These are phyloP conservation scores for Kodamaea restingae DNA, from an alignment of 805 yeast species.

Conservation along the genomic window DNA sequence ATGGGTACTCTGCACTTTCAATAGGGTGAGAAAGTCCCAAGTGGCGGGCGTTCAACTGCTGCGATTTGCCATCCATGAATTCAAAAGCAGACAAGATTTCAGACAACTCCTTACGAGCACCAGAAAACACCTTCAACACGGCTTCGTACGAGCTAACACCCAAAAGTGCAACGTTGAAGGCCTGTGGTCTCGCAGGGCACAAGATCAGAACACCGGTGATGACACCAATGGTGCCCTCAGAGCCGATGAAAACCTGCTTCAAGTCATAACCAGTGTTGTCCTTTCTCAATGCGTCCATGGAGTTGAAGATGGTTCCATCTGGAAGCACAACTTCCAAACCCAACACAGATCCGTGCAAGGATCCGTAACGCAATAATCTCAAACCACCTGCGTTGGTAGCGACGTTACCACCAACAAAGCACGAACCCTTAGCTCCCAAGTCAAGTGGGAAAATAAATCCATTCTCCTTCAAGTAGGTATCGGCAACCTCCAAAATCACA, in stretches of 20 bases:
- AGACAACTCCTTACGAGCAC: conserved; percentile 72
- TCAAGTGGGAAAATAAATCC: conserved; percentile 92
- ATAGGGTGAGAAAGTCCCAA: conserved; percentile 69
- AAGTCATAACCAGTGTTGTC: conserved; percentile 95
- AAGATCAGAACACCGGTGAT: conserved; percentile 86
- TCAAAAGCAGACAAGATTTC: conserved; percentile 92
- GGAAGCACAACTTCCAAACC: conserved; percentile 93
- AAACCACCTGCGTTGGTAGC: conserved; percentile 97
- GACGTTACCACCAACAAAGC: conserved; percentile 92
- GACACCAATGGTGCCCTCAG: conserved; percentile 89
- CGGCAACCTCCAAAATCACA: conserved; percentile 81
- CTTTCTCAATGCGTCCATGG: conserved; percentile 82
- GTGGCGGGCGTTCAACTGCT: conserved; percentile 57
- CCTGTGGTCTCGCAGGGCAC: conserved; percentile 85
- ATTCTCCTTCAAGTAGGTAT: conserved; percentile 66
- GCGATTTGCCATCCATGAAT: conserved; percentile 80
- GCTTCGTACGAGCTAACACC: conserved; percentile 77
- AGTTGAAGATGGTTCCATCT: conserved; percentile 75
- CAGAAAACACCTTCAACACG: conserved; percentile 77
- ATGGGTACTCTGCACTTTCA: conserved; percentile 72
- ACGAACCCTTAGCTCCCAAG: conserved; percentile 94
- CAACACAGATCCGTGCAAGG: conserved; percentile 85
- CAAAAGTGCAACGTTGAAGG: conserved; percentile 82
- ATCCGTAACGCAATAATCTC: conserved; percentile 81
- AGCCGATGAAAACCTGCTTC: conserved; percentile 89